These are phyloP conservation scores for Meripilus lineatus DNA, from an alignment of 1,284 basidiomycete genomes.

Conservation along the genomic window DNA sequence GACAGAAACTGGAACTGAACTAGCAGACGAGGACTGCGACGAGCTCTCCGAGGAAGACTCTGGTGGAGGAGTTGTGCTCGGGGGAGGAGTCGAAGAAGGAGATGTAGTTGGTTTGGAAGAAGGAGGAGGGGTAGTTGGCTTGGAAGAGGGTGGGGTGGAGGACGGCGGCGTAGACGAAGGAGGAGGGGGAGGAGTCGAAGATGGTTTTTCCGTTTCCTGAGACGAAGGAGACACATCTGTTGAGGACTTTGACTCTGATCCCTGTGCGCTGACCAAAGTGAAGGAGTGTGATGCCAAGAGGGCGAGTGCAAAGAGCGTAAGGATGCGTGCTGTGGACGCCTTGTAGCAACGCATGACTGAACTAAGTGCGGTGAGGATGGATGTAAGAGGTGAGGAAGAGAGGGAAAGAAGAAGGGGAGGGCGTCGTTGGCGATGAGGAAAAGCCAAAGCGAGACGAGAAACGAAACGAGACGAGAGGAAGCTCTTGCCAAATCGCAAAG, in stretches of 20 bases:
- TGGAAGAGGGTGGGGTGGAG: slow-evolving; percentile 5
- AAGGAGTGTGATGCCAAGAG: slow-evolving; percentile 30
- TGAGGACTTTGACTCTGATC: too few relatives aligned
- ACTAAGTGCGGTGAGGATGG: too few relatives aligned
- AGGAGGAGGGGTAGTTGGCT: slow-evolving; percentile 3
- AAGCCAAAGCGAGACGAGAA: too few relatives aligned
- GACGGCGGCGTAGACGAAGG: slow-evolving; percentile 1
- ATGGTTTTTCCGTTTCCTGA: too few relatives aligned
- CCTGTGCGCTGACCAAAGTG: slow-evolving; percentile 21
- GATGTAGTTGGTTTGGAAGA: slow-evolving; percentile 2
- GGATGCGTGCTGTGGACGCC: slow-evolving; percentile 26
- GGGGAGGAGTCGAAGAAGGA: neutral
- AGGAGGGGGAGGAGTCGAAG: slow-evolving; percentile 3
- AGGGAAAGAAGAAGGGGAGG: slow-evolving; percentile 15
- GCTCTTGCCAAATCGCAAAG: neutral
- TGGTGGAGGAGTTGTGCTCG: slow-evolving; percentile 12
- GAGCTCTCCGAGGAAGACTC: slow-evolving; percentile 8
- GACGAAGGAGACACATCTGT: too few relatives aligned
- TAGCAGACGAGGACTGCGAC: neutral
- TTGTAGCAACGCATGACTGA: slow-evolving; percentile 25
- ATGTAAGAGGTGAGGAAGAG: slow-evolving; percentile 10
- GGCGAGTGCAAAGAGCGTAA: slow-evolving; percentile 31
- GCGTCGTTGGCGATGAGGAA: slow-evolving; percentile 15
- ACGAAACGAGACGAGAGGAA: too few relatives aligned
- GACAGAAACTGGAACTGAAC: too few relatives aligned